Evolutionary conservation across 495 filamentous ascomycete genomes (phyloP), one percentile per base, ranked within the genome.

Genomic region (Penicillium taxi): DNA sequence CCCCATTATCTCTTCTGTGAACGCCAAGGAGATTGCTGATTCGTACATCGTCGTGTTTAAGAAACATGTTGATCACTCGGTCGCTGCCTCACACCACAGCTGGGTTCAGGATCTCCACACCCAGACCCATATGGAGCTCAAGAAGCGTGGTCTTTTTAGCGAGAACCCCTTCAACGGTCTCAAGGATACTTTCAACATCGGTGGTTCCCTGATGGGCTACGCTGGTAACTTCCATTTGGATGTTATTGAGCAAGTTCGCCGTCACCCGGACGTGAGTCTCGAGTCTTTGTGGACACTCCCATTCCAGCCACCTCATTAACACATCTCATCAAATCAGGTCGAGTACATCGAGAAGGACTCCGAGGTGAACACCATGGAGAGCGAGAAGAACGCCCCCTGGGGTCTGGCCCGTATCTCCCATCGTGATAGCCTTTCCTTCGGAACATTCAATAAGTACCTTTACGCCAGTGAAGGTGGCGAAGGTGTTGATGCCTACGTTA

Each of bases 41-140:
- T 86, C 85, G 25, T 99, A 96, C 63, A 95, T 99, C 64, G 67
- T 99, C 65, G 86, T 94, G 47, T 96, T 99, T 77, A 96, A 99
- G 80, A 83, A 90, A 62, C 86, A 96, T 57, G 82, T 99, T 37
- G 69, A 70, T 41, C 61, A 78, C 16, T 64, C 66, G 13, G 68
- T 75, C 35, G 86, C 82, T 9, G 59, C 73, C 16, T 74, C 72
- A 48, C 93, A 99, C 57, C 88, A 94, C 56, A 77, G 59, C 58
- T 99, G 93, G 93, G 81, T 99, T 52, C 79, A 94, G 70, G 75
- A 84, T 65, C 73, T 94, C 50, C 64, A 67, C 48, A 31, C 48
- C 57, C n/a, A n/a, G n/a, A 48, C 65, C 26, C 78, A 37, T 68
- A 72, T 72, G 50, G 89, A 94, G 69, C 81, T 96, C 50, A 79